phyloP scores from a whole-genome alignment of 2,329 filamentous ascomycete species.

The Cladophialophora bantiana region DNA sequence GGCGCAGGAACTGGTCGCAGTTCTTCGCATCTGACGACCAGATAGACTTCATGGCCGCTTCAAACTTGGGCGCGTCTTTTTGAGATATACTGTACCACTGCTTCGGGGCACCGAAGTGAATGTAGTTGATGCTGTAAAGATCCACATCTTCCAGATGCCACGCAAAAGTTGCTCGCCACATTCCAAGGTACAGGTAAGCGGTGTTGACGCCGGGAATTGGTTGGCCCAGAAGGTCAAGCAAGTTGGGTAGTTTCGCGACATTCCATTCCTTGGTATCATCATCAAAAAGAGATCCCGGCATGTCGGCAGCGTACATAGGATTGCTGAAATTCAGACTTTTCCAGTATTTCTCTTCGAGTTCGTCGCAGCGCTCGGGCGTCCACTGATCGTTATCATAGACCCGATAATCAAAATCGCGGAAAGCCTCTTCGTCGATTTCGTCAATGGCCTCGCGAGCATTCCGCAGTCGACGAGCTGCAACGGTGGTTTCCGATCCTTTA shows the following conservation, averaged over 20 bases:
- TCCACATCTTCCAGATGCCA: constrained; percentile 99
- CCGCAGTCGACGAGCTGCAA: constrained; percentile 85
- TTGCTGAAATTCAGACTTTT: constrained; percentile 94
- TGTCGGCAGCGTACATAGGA: constrained; percentile 93
- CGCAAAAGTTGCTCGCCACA: constrained; percentile 99
- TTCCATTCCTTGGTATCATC: constrained; percentile 88
- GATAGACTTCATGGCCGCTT: constrained; percentile 80
- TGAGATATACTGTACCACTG: constrained; percentile 99
- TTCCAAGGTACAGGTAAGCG: constrained; percentile 94
- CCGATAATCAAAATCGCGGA: constrained; percentile 88
- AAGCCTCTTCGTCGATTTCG: constrained; percentile 85
- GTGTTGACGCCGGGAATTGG: constrained; percentile 98
- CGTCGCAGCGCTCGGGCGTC: constrained; percentile 88
- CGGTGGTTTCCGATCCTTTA: constrained; percentile 69
- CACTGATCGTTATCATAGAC: constrained; percentile 85
- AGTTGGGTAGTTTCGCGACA: constrained; percentile 88
- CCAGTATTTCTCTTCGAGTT: constrained; percentile 95
- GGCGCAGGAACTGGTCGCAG: constrained; percentile 92
- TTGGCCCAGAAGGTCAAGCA: constrained; percentile 90
- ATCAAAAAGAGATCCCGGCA: constrained; percentile 93
- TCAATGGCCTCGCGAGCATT: constrained; percentile 78
- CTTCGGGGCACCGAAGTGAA: constrained; percentile 97
- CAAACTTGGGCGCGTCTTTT: constrained; percentile 89
- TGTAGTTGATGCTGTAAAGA: constrained; percentile 99
- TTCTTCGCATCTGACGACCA: constrained; percentile 96